Base-by-base conservation (phyloP, 2,329 filamentous ascomycete genomes). In the Aspergillus tamarii region DNA sequence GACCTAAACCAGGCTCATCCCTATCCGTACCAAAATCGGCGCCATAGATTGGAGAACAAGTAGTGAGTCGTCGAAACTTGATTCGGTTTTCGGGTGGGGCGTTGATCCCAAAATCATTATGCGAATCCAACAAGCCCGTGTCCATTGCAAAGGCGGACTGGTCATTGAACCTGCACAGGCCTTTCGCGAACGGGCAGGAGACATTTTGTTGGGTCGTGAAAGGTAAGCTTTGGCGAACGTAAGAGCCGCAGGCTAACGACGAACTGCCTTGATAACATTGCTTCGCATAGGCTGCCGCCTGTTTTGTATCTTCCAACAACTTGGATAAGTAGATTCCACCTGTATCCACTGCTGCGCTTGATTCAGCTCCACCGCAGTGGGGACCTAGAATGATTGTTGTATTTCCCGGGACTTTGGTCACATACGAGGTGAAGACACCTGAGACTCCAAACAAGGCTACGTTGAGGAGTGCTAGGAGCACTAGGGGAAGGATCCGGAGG, bases 361-460 rank as follows among this genome's bases (percentile, higher is more conserved):
- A 2, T 19, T n/a, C 28, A 32, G 16, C 12, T n/a, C 48, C 12
- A 14, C 71, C 76, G 61, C 75, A 78, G 14, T 69, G 60, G 1
- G 66, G 63, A 12, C 75, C 72, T 16, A 54, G 46, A 4, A 79
- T 64, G 1, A 79, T 65, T 1, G 74, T 70, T 55, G 78, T 71
- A 32, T 76, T 73, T 1, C 74, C 74, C 1, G 69, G 66, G 16
- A 67, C 62, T 16, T 72, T 73, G 3, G 74, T 71, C 41, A 79
- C 68, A 16, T 70, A 69, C 0, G 75, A 76, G 1, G 76, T 77
- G 57, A 78, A 74, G 6, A 78, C 67, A 57, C 73, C 71, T 36
- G 74, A 70, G 4, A 71, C 60, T 10, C 60, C 68, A 36, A 76
- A 75, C 5, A 68, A 55, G 1, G 62, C 39, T 8, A 73, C 50